phyloP scores from a whole-genome alignment of 1,284 basidiomycete genomes.

The Sutorius eximius region DNA sequence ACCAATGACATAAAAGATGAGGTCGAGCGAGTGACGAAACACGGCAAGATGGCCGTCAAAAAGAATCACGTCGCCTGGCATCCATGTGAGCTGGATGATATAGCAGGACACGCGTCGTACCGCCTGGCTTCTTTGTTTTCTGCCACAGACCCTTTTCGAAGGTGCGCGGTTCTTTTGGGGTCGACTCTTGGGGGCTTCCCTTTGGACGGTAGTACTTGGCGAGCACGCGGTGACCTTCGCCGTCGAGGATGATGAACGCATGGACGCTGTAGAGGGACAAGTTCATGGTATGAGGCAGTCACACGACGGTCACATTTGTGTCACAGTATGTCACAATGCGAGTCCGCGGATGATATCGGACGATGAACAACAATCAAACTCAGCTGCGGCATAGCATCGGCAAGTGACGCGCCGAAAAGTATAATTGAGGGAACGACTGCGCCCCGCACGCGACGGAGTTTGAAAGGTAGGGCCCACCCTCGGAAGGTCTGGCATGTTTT shows the following conservation, averaged over 20 bases:
- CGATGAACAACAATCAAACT: too few species aligned
- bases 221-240: conserved; percentile 90
- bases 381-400: too few species aligned
- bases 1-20: conserved; percentile 93
- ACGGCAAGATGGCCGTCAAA: conserved; percentile 91
- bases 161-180: conserved; percentile 83
- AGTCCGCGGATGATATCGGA: too few species aligned
- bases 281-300: conserved; percentile 63
- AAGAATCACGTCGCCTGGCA: conserved; percentile 89
- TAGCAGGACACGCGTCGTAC: conserved; percentile 46
- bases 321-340: too few species aligned
- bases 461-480: conserved; percentile 13
- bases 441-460: too few species aligned
- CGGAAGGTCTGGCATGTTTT: conserved; percentile 14
- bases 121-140: conserved; percentile 91
- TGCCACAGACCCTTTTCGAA: conserved; percentile 96
- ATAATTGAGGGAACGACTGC: too few species aligned
- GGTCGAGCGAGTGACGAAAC: conserved; percentile 92
- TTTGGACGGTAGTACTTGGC: conserved; percentile 93
- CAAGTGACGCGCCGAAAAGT: too few species aligned
- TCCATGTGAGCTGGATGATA: conserved; percentile 1
- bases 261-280: conserved; percentile 84
- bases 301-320: too few species aligned
- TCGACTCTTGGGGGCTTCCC: conserved; percentile 51
- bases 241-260: conserved; percentile 90